Percentiles rank a stretch among this genome's conserved stretches.
Conservation (phyloP, 768 basidiomycete species). For the Boletus coccyginus region DNA sequence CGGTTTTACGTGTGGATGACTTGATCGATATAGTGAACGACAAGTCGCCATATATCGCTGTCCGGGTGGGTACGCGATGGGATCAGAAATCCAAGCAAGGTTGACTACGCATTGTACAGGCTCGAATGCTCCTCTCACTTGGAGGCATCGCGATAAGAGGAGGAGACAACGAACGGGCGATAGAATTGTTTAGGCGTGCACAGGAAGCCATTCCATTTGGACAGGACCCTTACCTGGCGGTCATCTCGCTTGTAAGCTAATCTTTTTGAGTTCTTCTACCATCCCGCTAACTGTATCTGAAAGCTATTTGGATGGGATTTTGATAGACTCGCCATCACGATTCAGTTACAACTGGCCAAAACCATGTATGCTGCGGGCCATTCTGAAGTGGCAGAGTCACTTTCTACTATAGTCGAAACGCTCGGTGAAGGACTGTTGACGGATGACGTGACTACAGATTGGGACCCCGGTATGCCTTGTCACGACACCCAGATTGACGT, state of each 20-base stretch:
- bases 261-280: background rate
- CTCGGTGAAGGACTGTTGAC: background rate
- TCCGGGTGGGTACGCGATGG: background rate
- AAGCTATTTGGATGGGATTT: slow-evolving; percentile 17
- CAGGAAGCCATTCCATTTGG: background rate
- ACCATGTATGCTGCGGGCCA: background rate
- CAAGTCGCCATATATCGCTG: background rate
- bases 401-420: background rate
- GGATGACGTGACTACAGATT: background rate
- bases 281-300: background rate
- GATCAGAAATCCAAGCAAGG: background rate
- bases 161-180: background rate
- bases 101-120: background rate
- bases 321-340: background rate
- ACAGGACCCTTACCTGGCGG: background rate
- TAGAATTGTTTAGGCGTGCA: too few species aligned
- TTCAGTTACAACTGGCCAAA: background rate
- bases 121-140: background rate
- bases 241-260: background rate
- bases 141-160: background rate
- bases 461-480: background rate
- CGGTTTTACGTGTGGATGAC: background rate
- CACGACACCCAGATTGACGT: too few species aligned
- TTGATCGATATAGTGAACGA: background rate
- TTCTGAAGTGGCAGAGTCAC: background rate